Percentiles rank a stretch among this genome's conserved stretches.
Conservation (phyloP, 1,139 yeast genomes). For the Nakaseomyces nivariensis region DNA sequence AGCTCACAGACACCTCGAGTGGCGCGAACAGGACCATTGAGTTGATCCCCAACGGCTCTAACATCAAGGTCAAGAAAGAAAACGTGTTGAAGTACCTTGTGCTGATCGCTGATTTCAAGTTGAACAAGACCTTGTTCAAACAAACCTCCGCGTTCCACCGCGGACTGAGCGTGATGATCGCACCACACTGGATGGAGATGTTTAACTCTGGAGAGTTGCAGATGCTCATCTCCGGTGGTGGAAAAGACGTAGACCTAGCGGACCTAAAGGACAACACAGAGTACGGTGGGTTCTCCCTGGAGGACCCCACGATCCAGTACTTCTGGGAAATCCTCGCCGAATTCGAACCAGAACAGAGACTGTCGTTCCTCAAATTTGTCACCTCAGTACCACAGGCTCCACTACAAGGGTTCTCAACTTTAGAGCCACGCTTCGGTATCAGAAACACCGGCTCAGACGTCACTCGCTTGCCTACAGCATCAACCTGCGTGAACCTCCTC, state of each 20-base stretch:
- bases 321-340: slow-evolving; percentile 76
- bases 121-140: slow-evolving; percentile 50
- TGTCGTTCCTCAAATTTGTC: slow-evolving; percentile 67
- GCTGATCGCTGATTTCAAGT: slow-evolving; percentile 66
- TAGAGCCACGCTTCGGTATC: slow-evolving; percentile 75
- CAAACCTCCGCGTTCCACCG: slow-evolving; percentile 58
- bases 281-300: slow-evolving; percentile 56
- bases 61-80: slow-evolving; percentile 43
- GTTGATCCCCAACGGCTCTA: slow-evolving; percentile 51
- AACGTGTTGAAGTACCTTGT: slow-evolving; percentile 71
- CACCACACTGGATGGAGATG: slow-evolving; percentile 70
- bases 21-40: slow-evolving; percentile 36
- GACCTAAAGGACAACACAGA: slow-evolving; percentile 59
- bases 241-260: slow-evolving; percentile 52
- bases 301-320: slow-evolving; percentile 45
- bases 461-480: slow-evolving; percentile 74
- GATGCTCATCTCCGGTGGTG: slow-evolving; percentile 77
- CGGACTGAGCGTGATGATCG: slow-evolving; percentile 62
- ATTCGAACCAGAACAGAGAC: slow-evolving; percentile 49
- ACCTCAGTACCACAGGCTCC: slow-evolving; percentile 93
- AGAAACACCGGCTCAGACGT: slow-evolving; percentile 50
- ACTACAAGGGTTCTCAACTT: slow-evolving; percentile 65
- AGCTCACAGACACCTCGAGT: slow-evolving; percentile 31
- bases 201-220: slow-evolving; percentile 79
- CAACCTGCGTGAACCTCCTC: slow-evolving; percentile 83